phyloP scores from a whole-genome alignment of 176 grass and related monocot species.

The Neostapfia colusana region DNA sequence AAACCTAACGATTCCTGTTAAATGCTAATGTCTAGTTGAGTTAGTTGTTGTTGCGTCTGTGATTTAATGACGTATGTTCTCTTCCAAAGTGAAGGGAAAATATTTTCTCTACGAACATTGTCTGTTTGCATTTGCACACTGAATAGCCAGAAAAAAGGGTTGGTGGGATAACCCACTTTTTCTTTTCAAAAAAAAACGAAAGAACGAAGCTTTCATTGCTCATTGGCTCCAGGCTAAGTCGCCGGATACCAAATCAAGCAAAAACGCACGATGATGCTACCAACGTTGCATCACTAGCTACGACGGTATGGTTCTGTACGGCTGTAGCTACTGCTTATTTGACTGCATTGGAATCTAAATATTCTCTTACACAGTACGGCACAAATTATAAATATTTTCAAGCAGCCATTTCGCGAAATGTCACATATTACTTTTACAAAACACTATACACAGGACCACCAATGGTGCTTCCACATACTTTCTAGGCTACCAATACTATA shows the following conservation, averaged over 20 bases:
- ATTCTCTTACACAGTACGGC: neutral
- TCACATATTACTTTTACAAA: neutral
- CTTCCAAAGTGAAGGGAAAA: neutral
- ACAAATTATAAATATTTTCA: neutral
- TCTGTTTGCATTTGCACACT: neutral
- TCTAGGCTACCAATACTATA: constrained; percentile 2
- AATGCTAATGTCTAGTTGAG: neutral
- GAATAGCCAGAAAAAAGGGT: neutral
- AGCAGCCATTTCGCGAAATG: neutral
- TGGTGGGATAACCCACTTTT: no score
- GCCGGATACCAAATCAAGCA: no score
- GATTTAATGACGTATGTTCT: neutral
- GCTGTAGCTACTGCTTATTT: neutral
- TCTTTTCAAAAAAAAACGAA: no score
- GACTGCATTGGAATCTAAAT: neutral
- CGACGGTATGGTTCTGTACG: neutral
- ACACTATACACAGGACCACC: neutral
- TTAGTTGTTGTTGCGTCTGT: neutral
- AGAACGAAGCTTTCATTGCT: no score
- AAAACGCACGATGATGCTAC: neutral
- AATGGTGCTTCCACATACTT: neutral
- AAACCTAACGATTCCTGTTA: neutral
- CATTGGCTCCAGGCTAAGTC: no score
- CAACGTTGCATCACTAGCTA: neutral
- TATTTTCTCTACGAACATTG: neutral